A percentile compares a stretch with the other conserved stretches of the same genome.
Conservation (phyloP, 2,329 filamentous ascomycete species). For the Trichophyton schoenleinii region DNA sequence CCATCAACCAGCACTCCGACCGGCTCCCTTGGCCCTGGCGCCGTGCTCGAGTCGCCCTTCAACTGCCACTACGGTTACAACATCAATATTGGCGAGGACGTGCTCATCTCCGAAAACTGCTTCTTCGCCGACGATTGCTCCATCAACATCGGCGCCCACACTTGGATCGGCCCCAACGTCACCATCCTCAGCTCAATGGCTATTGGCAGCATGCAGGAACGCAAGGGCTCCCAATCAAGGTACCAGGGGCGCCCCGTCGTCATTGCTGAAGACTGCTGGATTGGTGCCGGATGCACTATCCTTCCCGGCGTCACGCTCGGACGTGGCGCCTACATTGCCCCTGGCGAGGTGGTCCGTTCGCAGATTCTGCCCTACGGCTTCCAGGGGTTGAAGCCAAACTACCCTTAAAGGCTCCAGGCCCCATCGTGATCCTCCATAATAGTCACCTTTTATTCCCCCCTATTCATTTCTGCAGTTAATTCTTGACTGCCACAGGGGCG, state of each 20-base stretch:
- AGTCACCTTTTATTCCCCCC: background rate
- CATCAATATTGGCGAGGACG: slow-evolving; percentile 72
- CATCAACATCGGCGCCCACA: slow-evolving; percentile 64
- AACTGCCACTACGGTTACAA: slow-evolving; percentile 94
- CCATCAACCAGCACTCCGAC: slow-evolving; percentile 39
- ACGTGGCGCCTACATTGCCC: slow-evolving; percentile 33
- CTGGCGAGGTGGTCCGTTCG: slow-evolving; percentile 33
- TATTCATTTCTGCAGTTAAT: no score
- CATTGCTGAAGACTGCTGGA: slow-evolving; percentile 61
- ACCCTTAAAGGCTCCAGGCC: slow-evolving; percentile 12
- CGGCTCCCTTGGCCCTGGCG: slow-evolving; percentile 59
- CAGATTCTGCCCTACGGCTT: slow-evolving; percentile 33
- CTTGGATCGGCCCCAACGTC: slow-evolving; percentile 64
- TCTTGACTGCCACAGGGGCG: no score
- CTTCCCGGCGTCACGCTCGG: slow-evolving; percentile 34
- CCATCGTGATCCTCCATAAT: slow-evolving; percentile 1
- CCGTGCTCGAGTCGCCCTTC: slow-evolving; percentile 77
- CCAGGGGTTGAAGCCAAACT: slow-evolving; percentile 30
- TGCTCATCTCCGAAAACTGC: slow-evolving; percentile 71
- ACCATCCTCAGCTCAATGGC: slow-evolving; percentile 68
- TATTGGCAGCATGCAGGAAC: slow-evolving; percentile 57
- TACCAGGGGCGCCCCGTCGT: slow-evolving; percentile 58
- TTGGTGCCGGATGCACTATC: slow-evolving; percentile 51
- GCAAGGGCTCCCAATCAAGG: slow-evolving; percentile 60
- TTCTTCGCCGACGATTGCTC: slow-evolving; percentile 75